Evolutionary conservation across 2,329 filamentous ascomycete genomes (phyloP), one percentile per base, ranked within the genome.

Genomic region (Microdochium nivale): DNA sequence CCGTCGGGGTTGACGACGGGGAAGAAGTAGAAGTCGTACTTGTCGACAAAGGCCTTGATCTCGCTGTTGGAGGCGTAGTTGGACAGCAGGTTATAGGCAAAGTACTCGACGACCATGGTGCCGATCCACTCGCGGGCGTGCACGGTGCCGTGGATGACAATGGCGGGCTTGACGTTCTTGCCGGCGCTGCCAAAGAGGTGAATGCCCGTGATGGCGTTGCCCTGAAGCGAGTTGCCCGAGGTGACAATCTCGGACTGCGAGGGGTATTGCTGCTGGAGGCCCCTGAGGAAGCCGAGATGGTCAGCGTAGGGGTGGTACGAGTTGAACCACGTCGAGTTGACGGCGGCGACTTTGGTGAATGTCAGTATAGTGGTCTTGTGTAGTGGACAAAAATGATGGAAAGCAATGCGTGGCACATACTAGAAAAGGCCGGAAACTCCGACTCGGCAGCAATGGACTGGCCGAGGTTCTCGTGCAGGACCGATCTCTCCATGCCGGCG

Each of bases 21-120:
- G 51, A 79, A 67, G 56, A 83, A 74, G 62, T 79, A 81, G 57
- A 78, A 83, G 61, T 83, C 79, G 58, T 79, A 82, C 37, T 71
- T 75, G 61, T 82, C 70, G 43, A 82, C 68, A 56, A 76, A 74
- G 5, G 65, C 62, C 32, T 67, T 69, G 5, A 73, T 65, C 1
- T 66, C 57, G 49, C 70, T 67, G 23, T 62, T 67, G 40, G 58
- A 60, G 30, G 59, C 60, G 55, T 77, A 76, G 24, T 70, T 70
- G 27, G 65, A 65, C 25, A 80, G 65, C 47, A 80, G 65, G 25
- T 70, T 65, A 55, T 72, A 73, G 16, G 73, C 65, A 30, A 79
- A 61, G 57, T 78, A 80, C 59, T 79, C 76, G 25, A 70, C 67
- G 14, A 68, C 76, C 67, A 79, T 77, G 16, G 75, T 72, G 3